Conservation (phyloP, 2,329 filamentous ascomycete species). For the Coniochaeta sp. region DNA sequence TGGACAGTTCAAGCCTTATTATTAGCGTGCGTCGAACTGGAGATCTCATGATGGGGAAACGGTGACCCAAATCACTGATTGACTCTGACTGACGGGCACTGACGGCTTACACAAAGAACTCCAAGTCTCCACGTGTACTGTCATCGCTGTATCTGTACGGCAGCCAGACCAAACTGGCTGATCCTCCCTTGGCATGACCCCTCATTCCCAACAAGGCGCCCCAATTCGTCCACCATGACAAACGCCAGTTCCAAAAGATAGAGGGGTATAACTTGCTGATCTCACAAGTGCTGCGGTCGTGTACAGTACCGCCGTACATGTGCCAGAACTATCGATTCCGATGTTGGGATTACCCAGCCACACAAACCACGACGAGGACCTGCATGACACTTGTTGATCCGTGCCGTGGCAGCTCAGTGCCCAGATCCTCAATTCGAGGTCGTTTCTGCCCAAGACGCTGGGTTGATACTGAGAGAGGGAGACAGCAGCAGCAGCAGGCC, state of each 20-base stretch:
- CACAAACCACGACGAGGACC: not conserved
- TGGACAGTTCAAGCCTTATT: not conserved
- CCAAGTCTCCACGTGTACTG: no score
- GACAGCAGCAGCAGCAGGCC: not conserved
- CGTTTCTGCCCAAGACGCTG: no score
- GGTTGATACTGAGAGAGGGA: no score
- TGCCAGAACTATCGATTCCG: not conserved
- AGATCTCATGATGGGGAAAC: no score
- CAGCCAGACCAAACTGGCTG: not conserved
- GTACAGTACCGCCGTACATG: not conserved
- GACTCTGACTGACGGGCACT: no score
- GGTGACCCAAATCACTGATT: no score
- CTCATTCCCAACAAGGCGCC: not conserved
- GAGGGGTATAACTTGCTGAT: not conserved
- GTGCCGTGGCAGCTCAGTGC: not conserved
- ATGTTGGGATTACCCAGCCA: not conserved
- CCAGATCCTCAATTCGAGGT: no score
- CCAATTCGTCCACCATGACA: not conserved
- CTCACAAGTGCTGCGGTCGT: no score
- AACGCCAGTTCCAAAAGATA: not conserved
- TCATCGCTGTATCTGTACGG: not conserved
- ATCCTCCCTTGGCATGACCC: not conserved
- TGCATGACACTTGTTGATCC: not conserved
- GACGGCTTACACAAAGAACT: not conserved
- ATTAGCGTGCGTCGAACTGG: no score